Conservation (phyloP, 306 rosid genomes). For the Astragalus glycyphyllos region DNA sequence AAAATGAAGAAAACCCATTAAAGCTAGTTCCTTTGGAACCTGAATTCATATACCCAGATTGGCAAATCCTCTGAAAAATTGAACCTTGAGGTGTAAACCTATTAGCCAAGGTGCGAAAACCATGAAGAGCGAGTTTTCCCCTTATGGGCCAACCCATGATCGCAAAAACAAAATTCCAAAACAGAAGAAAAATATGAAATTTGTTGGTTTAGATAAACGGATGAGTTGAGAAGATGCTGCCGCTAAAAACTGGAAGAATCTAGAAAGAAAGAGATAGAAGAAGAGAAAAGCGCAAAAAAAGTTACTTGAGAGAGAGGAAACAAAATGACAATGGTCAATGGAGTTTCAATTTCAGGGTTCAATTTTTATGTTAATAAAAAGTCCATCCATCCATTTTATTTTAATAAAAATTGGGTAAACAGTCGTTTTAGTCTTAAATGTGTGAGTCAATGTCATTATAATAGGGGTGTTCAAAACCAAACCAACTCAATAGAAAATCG, state of each 20-base stretch:
- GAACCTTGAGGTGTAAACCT: slow-evolving; percentile 39
- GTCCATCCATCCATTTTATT: too few relatives aligned
- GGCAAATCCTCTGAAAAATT: slow-evolving; percentile 43
- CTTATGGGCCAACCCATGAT: slow-evolving; percentile 59
- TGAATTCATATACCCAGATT: slow-evolving; percentile 36
- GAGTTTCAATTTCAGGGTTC: too few relatives aligned
- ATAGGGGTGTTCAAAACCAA: too few relatives aligned
- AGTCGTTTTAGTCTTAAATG: too few relatives aligned
- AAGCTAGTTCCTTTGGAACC: slow-evolving; percentile 35
- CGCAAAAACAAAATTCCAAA: not conserved
- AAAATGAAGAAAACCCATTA: slow-evolving; percentile 49
- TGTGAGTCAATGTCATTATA: too few relatives aligned
- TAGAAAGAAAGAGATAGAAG: not conserved
- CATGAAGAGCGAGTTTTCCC: slow-evolving; percentile 48
- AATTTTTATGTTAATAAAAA: too few relatives aligned
- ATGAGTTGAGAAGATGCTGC: not conserved
- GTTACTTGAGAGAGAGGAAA: too few relatives aligned
- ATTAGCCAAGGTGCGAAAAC: slow-evolving; percentile 55
- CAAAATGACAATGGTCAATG: too few relatives aligned
- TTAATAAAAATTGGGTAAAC: too few relatives aligned
- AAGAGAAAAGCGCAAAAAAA: not conserved
- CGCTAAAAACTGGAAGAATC: not conserved
- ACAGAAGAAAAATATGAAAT: not conserved
- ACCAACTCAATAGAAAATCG: too few relatives aligned
- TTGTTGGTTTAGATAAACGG: too few relatives aligned